Evolutionary conservation across 2,329 filamentous ascomycete genomes (phyloP).

Genomic region (Colletotrichum scovillei): DNA sequence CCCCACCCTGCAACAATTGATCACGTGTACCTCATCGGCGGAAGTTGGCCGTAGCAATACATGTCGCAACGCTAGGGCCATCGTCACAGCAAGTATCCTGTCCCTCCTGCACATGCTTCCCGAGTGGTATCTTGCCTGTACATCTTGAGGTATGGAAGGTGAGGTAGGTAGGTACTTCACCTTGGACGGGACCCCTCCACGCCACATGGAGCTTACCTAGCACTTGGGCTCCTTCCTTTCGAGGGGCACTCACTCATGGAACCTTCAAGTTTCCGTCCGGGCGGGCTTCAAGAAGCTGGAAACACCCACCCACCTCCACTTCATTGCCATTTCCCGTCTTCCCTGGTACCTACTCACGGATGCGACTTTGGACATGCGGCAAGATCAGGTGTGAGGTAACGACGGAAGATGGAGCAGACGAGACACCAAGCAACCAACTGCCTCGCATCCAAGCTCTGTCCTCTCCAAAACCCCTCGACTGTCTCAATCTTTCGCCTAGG

Average conservation of each 20-base stretch:
- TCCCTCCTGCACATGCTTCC: slow-evolving; percentile 35
- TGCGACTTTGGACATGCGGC: not conserved
- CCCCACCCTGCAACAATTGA: not conserved
- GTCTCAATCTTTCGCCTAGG: slow-evolving; percentile 1
- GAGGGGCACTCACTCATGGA: not conserved
- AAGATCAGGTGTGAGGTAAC: not conserved
- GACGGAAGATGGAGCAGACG: not conserved
- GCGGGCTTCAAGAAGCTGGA: not conserved
- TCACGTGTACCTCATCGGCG: not conserved
- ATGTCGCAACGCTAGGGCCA: slow-evolving; percentile 12
- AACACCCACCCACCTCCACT: not conserved
- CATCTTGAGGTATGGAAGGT: not conserved
- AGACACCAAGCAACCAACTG: not conserved
- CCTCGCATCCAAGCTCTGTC: slow-evolving; percentile 1
- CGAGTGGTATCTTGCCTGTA: slow-evolving; percentile 19
- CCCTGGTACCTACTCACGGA: not conserved
- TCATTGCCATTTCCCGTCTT: not conserved
- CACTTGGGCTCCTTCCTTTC: slow-evolving; percentile 1
- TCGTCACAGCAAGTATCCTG: slow-evolving; percentile 14
- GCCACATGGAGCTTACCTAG: slow-evolving; percentile 24
- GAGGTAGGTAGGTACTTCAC: not conserved
- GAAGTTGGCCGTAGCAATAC: not conserved
- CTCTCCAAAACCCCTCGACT: not conserved
- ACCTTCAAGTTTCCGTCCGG: not conserved
- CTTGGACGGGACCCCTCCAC: slow-evolving; percentile 18